phyloP scores from a whole-genome alignment of 2,329 filamentous ascomycete species.

The Lachnellula willkommii region DNA sequence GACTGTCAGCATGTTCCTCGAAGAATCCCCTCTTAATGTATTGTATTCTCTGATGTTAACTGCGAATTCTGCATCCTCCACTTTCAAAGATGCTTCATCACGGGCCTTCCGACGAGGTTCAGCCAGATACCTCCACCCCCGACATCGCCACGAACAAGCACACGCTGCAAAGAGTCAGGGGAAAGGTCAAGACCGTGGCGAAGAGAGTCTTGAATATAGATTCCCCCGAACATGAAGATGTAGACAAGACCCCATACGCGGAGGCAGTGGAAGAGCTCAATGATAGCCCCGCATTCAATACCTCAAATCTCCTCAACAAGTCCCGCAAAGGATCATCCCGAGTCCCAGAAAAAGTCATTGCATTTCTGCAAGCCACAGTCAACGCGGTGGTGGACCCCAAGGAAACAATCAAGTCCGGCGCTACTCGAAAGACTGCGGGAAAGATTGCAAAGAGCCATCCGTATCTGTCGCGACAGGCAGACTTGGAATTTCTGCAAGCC shows the following conservation, averaged over 20 bases:
- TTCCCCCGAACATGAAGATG: not conserved
- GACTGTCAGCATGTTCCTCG: not conserved
- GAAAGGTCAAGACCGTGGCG: slow-evolving; percentile 6
- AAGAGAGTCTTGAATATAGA: slow-evolving; percentile 5
- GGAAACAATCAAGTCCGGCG: slow-evolving; percentile 15
- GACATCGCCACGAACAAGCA: not conserved
- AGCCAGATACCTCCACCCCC: not conserved
- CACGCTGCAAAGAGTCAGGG: slow-evolving; percentile 1
- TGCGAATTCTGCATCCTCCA: not conserved
- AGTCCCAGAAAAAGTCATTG: slow-evolving; percentile 8
- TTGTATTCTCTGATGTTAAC: not conserved
- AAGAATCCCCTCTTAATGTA: not conserved
- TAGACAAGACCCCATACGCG: slow-evolving; percentile 3
- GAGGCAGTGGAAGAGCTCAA: slow-evolving; percentile 12
- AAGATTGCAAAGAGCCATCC: slow-evolving; percentile 20
- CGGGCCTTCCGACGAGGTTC: not conserved
- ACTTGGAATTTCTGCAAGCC: slow-evolving; percentile 34
- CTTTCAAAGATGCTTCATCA: not conserved
- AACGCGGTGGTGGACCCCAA: slow-evolving; percentile 19
- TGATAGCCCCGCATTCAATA: slow-evolving; percentile 20
- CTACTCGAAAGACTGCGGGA: slow-evolving; percentile 17
- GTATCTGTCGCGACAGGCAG: slow-evolving; percentile 33
- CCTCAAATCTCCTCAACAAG: slow-evolving; percentile 13
- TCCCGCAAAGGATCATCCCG: slow-evolving; percentile 6
- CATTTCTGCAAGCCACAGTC: slow-evolving; percentile 7